A percentile compares a stretch with the other conserved stretches of the same genome.
Evolutionary conservation across 768 basidiomycete species (phyloP).

Genomic region (Podaxis sp.): DNA sequence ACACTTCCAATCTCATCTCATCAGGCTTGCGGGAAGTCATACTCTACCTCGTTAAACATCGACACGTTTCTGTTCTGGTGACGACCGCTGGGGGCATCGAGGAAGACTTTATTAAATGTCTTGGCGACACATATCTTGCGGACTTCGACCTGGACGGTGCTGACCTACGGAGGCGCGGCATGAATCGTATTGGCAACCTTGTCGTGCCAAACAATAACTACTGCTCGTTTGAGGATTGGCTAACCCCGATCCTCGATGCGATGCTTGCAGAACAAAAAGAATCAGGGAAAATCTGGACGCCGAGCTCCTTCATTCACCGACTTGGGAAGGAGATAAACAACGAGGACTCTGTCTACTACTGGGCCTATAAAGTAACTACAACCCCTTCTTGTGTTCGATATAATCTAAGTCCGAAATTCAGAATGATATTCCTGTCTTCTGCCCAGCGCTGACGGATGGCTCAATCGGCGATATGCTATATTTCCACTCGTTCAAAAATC

Average conservation of each 20-base stretch:
- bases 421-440: conserved; percentile 99
- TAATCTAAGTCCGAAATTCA: conserved; percentile 30
- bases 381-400: conserved; percentile 13
- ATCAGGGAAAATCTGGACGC: conserved; percentile 74
- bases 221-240: conserved; percentile 99
- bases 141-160: conserved; percentile 93
- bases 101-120: conserved; percentile 98
- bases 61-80: conserved; percentile 83
- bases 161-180: conserved; percentile 78
- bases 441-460: conserved; percentile 96
- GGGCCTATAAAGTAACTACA: conserved; percentile 92
- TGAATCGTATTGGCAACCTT: conserved; percentile 97
- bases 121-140: conserved; percentile 93
- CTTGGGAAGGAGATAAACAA: conserved; percentile 97
- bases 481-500: conserved; percentile 91
- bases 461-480: conserved; percentile 99
- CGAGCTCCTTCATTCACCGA: conserved; percentile 88
- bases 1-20: conserved; percentile 98
- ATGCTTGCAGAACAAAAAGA: conserved; percentile 88
- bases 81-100: conserved; percentile 99
- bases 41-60: conserved; percentile 88
- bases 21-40: conserved; percentile 95
- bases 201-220: conserved; percentile 98
- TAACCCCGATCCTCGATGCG: conserved; percentile 85
- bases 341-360: conserved; percentile 97